Evolutionary conservation across 1,284 basidiomycete genomes (phyloP).

Genomic region (Tetrapyrgos nigripes): DNA sequence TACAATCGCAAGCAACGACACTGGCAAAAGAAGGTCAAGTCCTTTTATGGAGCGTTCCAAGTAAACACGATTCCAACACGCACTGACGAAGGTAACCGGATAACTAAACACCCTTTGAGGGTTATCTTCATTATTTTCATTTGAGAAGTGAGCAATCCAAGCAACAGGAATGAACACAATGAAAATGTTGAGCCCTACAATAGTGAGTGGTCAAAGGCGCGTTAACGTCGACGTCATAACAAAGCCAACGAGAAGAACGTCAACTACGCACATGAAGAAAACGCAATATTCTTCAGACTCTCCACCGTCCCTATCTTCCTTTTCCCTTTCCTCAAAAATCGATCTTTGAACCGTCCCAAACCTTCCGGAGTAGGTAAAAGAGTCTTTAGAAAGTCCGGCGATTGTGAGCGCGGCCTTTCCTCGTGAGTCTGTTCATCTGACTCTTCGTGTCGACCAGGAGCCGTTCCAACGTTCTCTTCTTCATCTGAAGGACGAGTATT

Average conservation of each 20-base stretch:
- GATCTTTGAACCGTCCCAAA: conserved; percentile 45
- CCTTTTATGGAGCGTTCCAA: conserved; percentile 2
- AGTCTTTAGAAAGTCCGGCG: background rate
- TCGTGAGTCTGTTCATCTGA: background rate
- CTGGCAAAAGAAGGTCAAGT: conserved; percentile 36
- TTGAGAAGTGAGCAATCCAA: conserved; percentile 62
- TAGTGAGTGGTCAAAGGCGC: too few relatives aligned
- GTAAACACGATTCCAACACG: conserved; percentile 21
- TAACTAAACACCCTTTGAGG: conserved; percentile 31
- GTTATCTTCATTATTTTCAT: conserved; percentile 15
- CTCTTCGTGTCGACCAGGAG: background rate
- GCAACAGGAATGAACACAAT: conserved; percentile 66
- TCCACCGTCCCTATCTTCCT: conserved; percentile 48
- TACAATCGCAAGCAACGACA: conserved; percentile 60
- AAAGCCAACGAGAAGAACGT: conserved; percentile 3
- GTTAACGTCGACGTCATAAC: too few relatives aligned
- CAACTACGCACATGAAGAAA: conserved; percentile 57
- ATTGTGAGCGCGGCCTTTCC: background rate
- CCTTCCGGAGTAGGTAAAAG: conserved; percentile 9
- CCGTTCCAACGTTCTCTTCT: background rate
- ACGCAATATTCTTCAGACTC: conserved; percentile 52
- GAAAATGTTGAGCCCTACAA: conserved; percentile 63
- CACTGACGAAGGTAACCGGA: conserved; percentile 45
- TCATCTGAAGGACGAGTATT: conserved; percentile 6
- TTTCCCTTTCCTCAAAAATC: conserved; percentile 58